A percentile compares a stretch with the other conserved stretches of the same genome.
These are phyloP conservation scores for Acacia melanoxylon DNA, from an alignment of 306 rosid genomes.

Conservation along the genomic window DNA sequence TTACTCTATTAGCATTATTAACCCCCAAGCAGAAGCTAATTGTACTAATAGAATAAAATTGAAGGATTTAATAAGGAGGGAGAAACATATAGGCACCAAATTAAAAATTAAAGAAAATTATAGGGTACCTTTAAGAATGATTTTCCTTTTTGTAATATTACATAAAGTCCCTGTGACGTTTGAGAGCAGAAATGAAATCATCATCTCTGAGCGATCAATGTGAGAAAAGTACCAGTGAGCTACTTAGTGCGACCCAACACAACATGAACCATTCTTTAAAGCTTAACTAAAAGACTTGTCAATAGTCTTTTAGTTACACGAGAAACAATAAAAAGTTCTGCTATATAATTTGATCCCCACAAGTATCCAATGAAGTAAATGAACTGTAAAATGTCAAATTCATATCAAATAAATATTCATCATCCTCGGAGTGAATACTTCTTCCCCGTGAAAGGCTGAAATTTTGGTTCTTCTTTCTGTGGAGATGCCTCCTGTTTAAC, in stretches of 20 bases:
- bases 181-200: not conserved
- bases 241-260: not conserved
- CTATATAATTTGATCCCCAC: constrained; percentile 33
- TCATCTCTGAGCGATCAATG: not conserved
- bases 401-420: constrained; percentile 26
- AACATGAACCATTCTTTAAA: not conserved
- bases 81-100: no score
- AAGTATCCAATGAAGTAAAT: constrained; percentile 29
- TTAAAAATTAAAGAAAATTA: no score
- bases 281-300: not conserved
- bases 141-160: no score
- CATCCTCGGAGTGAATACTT: constrained; percentile 89
- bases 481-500: constrained; percentile 64
- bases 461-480: constrained; percentile 70
- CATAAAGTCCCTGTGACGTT: not conserved
- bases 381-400: constrained; percentile 9
- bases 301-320: constrained; percentile 29
- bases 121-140: no score
- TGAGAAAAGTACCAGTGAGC: not conserved
- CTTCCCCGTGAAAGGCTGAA: constrained; percentile 85
- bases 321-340: constrained; percentile 33
- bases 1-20: no score
- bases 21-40: no score
- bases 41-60: no score
- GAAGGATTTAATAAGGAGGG: no score